Evolutionary conservation across 1,284 basidiomycete species (phyloP).

Genomic region (Moniliella sp.): DNA sequence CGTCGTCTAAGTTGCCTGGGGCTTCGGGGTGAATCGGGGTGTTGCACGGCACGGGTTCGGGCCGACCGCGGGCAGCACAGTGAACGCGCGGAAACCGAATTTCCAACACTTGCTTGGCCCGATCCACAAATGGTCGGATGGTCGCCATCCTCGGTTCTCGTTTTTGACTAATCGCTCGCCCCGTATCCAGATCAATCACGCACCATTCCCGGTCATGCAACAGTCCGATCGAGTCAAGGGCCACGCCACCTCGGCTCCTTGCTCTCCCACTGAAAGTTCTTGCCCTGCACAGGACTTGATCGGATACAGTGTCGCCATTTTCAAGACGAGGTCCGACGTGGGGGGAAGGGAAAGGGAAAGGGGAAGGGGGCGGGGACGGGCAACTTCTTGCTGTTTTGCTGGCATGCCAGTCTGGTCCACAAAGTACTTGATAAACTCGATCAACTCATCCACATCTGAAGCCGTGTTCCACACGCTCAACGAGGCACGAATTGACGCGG

Average conservation of each 20-base stretch:
- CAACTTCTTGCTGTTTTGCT: too few species aligned
- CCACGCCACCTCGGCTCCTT: too few species aligned
- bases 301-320: slow-evolving; percentile 11
- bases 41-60: neutral
- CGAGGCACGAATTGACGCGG: slow-evolving; percentile 9
- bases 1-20: neutral
- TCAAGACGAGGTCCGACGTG: too few species aligned
- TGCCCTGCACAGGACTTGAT: slow-evolving; percentile 17
- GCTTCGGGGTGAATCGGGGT: neutral
- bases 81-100: neutral
- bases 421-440: slow-evolving; percentile 9
- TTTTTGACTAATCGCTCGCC: slow-evolving; percentile 15
- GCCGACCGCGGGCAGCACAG: neutral
- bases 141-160: slow-evolving; percentile 11
- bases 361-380: too few species aligned
- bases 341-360: too few species aligned
- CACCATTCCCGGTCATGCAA: slow-evolving; percentile 15
- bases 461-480: slow-evolving; percentile 11
- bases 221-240: slow-evolving; percentile 9
- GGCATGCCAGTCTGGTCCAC: too few species aligned
- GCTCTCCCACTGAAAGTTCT: slow-evolving; percentile 1
- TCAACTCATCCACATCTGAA: slow-evolving; percentile 9
- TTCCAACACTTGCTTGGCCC: neutral
- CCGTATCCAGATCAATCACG: slow-evolving; percentile 8
- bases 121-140: slow-evolving; percentile 9